Evolutionary conservation across 495 filamentous ascomycete genomes (phyloP).

Genomic region (Penicillium angulare): DNA sequence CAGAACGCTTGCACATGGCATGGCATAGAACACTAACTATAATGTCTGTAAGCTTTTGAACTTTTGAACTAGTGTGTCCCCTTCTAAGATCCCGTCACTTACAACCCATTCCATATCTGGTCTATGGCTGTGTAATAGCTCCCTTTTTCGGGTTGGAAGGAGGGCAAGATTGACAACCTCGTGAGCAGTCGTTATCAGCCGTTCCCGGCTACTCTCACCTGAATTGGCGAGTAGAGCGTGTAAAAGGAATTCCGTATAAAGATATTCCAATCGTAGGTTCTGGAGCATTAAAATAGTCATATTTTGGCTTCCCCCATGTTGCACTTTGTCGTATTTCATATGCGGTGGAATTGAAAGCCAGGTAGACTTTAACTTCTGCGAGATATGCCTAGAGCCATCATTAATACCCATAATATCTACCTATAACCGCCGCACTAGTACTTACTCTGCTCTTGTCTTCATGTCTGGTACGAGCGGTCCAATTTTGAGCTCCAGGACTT

Average conservation of each 20-base stretch:
- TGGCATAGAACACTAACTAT: constrained; percentile 10
- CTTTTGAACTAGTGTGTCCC: not conserved
- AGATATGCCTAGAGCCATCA: not conserved
- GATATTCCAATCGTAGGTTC: not conserved
- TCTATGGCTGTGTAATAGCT: not conserved
- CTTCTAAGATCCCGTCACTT: not conserved
- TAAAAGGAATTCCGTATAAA: constrained; percentile 2
- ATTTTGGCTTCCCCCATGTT: not conserved
- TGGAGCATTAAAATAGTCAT: not conserved
- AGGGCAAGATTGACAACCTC: constrained; percentile 10
- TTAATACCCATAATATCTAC: not conserved
- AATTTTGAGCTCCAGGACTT: not conserved
- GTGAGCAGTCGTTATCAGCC: constrained; percentile 5
- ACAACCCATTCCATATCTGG: constrained; percentile 2
- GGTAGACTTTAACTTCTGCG: not conserved
- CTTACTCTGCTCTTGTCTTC: not conserved
- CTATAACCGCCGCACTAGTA: not conserved
- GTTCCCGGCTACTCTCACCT: not conserved
- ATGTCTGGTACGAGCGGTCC: not conserved
- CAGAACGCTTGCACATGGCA: constrained; percentile 12
- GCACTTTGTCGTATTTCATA: not conserved
- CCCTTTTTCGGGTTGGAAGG: constrained; percentile 2
- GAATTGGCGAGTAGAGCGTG: constrained; percentile 5
- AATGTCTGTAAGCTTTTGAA: not conserved
- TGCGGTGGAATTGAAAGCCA: constrained; percentile 1